phyloP scores from a whole-genome alignment of 805 yeast species.

The Candida sonorensis region DNA sequence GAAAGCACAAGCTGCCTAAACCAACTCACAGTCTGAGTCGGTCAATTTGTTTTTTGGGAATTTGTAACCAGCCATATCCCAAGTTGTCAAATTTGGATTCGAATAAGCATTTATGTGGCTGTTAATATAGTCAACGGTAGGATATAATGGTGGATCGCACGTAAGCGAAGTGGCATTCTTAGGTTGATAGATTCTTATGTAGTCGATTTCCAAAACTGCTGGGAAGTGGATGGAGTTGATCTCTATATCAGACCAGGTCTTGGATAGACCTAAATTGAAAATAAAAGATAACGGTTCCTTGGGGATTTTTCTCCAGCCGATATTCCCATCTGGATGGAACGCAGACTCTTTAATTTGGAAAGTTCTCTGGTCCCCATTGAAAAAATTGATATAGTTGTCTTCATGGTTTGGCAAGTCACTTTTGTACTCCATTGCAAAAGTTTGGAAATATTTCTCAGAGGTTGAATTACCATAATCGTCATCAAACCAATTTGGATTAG shows the following conservation, averaged over 20 bases:
- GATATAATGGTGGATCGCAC: constrained; percentile 33
- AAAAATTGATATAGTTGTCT: constrained; percentile 31
- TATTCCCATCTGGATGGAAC: constrained; percentile 38
- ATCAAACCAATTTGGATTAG: constrained; percentile 33
- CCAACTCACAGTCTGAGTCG: not conserved
- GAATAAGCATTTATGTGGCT: constrained; percentile 28
- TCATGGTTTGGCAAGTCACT: constrained; percentile 17
- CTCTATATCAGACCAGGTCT: constrained; percentile 35
- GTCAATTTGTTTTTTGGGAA: constrained; percentile 23
- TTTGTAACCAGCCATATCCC: constrained; percentile 32
- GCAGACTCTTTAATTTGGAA: constrained; percentile 28
- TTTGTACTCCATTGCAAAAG: constrained; percentile 30
- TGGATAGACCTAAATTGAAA: constrained; percentile 75
- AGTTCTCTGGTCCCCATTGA: constrained; percentile 25
- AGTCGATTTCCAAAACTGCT: constrained; percentile 30
- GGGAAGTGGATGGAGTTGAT: constrained; percentile 32
- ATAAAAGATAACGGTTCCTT: constrained; percentile 82
- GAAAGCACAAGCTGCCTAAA: too few relatives aligned
- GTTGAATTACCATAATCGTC: constrained; percentile 1
- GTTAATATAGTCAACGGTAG: constrained; percentile 32
- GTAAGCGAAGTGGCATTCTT: constrained; percentile 23
- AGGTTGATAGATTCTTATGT: constrained; percentile 36
- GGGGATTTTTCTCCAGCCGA: constrained; percentile 68
- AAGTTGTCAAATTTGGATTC: constrained; percentile 30
- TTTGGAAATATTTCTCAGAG: constrained; percentile 23